Evolutionary conservation across 225 moss, liverwort and hornwort species (phyloP).

Genomic region (Climacium dendroides): DNA sequence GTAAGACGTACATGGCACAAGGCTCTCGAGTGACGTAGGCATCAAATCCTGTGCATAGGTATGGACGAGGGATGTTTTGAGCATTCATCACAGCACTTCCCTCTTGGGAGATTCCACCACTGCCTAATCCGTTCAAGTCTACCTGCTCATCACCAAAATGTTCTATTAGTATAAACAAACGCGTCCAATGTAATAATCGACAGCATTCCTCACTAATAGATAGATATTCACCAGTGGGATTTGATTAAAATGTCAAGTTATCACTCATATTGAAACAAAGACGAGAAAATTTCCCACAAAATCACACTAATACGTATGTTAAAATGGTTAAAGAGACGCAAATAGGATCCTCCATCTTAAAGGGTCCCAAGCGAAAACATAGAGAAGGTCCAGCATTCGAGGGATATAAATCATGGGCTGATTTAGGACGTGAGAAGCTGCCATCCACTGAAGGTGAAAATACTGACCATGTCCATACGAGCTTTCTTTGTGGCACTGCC

Average conservation of each 20-base stretch:
- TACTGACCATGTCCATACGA: constrained; percentile 13
- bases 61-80: constrained; percentile 40
- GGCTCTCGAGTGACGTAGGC: constrained; percentile 89
- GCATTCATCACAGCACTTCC: background rate
- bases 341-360: background rate
- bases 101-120: background rate
- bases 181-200: background rate
- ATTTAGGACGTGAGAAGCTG: background rate
- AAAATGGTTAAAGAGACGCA: background rate
- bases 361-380: background rate
- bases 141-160: constrained; percentile 3
- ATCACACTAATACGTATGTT: background rate
- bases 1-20: constrained; percentile 68
- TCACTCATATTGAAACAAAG: background rate
- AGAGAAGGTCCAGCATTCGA: background rate
- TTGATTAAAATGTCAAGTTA: background rate
- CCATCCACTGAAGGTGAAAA: background rate
- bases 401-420: background rate
- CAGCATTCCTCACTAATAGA: background rate
- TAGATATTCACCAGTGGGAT: background rate
- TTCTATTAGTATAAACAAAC: background rate
- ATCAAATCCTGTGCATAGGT: constrained; percentile 92
- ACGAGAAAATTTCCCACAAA: background rate
- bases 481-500: constrained; percentile 36
- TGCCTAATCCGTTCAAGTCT: background rate